Conservation (phyloP, 768 basidiomycete species). For the Tylopilus cervinicoccineus region DNA sequence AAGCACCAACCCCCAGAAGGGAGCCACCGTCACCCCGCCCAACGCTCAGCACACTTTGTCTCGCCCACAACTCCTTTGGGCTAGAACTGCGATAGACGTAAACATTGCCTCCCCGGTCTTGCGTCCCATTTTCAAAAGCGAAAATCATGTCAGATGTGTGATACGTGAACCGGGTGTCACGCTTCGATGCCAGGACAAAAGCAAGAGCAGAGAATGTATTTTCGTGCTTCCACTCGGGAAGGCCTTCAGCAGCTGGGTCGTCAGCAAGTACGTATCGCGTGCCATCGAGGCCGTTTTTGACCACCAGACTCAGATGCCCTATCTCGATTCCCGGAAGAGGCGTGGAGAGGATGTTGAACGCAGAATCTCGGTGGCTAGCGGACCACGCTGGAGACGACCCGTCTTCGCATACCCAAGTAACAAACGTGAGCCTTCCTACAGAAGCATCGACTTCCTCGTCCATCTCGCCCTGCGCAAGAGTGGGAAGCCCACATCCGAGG, state of each 20-base stretch:
- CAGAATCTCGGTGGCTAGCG: conserved; percentile 27
- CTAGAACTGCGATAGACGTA: conserved; percentile 74
- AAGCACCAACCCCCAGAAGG: conserved; percentile 67
- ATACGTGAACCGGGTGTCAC: conserved; percentile 82
- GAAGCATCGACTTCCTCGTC: conserved; percentile 85
- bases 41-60: conserved; percentile 78
- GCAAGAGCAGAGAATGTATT: conserved; percentile 87
- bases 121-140: conserved; percentile 79
- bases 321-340: conserved; percentile 54
- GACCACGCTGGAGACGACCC: conserved; percentile 46
- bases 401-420: conserved; percentile 64
- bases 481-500: conserved; percentile 67
- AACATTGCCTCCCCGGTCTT: conserved; percentile 71
- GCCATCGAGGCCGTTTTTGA: conserved; percentile 75
- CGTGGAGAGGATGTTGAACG: conserved; percentile 62
- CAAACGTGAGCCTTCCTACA: conserved; percentile 58
- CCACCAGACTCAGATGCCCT: conserved; percentile 43
- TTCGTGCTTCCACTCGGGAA: conserved; percentile 62
- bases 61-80: conserved; percentile 56
- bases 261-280: conserved; percentile 49
- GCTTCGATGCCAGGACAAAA: conserved; percentile 92
- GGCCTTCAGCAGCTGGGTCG: conserved; percentile 9
- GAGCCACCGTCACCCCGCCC: conserved; percentile 68
- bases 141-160: conserved; percentile 60
- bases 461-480: conserved; percentile 82